Percentiles rank a stretch among this genome's conserved stretches.
Evolutionary conservation across 345 rosid genomes (phyloP).

Genomic region (Populus euphratica): DNA sequence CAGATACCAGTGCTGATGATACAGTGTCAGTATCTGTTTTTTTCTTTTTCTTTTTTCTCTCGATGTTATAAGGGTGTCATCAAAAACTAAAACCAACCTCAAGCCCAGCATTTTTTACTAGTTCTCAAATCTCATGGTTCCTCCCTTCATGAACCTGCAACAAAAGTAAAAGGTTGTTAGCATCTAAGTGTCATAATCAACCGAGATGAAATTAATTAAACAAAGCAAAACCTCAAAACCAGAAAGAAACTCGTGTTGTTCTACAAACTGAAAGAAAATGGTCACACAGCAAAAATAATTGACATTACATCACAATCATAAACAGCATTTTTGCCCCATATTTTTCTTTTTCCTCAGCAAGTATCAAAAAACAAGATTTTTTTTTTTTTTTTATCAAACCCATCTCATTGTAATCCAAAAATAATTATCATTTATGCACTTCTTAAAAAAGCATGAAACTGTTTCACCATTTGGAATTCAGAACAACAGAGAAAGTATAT

Average conservation of each 20-base stretch:
- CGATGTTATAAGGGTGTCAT: conserved; percentile 6
- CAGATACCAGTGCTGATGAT: background rate
- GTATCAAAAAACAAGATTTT: background rate
- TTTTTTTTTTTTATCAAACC: background rate
- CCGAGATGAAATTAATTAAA: background rate
- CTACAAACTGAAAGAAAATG: background rate
- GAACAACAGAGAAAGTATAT: background rate
- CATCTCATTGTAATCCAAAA: background rate
- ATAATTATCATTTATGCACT: background rate
- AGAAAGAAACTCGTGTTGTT: background rate
- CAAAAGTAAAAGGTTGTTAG: background rate
- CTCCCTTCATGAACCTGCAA: conserved; percentile 95
- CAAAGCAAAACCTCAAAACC: background rate
- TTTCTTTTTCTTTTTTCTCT: background rate
- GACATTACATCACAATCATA: background rate
- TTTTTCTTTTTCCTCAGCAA: background rate
- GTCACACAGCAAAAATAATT: background rate
- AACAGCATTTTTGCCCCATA: background rate
- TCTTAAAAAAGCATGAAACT: background rate
- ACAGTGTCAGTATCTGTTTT: background rate
- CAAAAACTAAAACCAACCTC: conserved; percentile 55
- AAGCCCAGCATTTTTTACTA: conserved; percentile 91
- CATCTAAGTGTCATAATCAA: conserved; percentile 4
- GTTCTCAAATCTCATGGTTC: conserved; percentile 92
- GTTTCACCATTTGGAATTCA: background rate